Evolutionary conservation across 176 grass and related monocot species (phyloP), one percentile per base, ranked within the genome.

Genomic region (Aegilops tauschii): DNA sequence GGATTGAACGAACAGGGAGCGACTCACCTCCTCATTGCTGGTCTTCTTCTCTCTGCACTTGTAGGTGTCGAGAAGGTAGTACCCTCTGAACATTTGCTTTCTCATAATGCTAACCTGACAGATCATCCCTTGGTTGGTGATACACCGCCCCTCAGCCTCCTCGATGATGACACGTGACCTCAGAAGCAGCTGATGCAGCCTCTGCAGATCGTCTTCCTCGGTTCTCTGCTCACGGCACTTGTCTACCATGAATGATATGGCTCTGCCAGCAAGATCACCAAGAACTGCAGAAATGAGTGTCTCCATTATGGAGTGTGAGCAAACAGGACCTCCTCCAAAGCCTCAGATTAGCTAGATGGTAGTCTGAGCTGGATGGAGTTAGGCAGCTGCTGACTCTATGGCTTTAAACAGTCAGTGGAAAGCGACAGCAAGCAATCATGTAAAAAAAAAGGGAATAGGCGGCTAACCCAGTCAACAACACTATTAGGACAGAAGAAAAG

Each of bases 1-100:
- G 63, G 79, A 81, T 13, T n/a, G 25, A 50, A 64, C 10, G 21
- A 50, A 65, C 36, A n/a, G 6, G 69, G 2, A 40, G 12, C 0
- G 63, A n/a, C 63, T 81, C 40, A 68, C 63, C 79, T 47, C 61
- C 23, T 32, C 40, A 0, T 44, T 17, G 8, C 2, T 3, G 30
- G 5, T 7, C n/a, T 72, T 74, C 5, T 67, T 45, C 25, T 47
- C 39, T 7, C 61, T 66, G 39, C 25, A 81, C 5, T 5, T 81
- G 79, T n/a, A 32, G 62, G 40, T 17, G 0, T 81, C 27, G 0
- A 81, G 62, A 32, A 68, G 25, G 9, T 30, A 32, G 40, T 67
- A 49, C 39, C 79, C 79, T 80, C 61, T 44, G 36, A 80, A 80
- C 61, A 65, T 80, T 1, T 80, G 23, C 7, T 80, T 16, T 45